Conservation (phyloP, 1,139 yeast species). For the Lodderomyces margitis region DNA sequence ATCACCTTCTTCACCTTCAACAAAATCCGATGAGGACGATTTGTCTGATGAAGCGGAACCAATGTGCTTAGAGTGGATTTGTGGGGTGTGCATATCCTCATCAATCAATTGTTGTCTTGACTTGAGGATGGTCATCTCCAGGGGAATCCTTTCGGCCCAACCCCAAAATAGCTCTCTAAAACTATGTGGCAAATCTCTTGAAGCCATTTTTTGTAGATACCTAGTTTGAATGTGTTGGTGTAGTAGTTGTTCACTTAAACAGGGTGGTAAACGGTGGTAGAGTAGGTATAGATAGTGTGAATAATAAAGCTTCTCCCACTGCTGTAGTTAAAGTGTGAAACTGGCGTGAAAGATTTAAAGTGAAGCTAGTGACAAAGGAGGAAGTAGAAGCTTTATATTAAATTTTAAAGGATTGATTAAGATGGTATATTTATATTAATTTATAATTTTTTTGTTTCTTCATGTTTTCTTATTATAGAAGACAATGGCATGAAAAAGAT, state of each 20-base stretch:
- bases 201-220: slow-evolving; percentile 32
- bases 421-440: slow-evolving; percentile 1
- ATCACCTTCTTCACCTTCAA: slow-evolving; percentile 15
- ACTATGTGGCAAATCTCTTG: slow-evolving; percentile 52
- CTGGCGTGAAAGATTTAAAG: no score
- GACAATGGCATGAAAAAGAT: no score
- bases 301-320: no score
- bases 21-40: background rate
- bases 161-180: slow-evolving; percentile 35
- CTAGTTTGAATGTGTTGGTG: background rate
- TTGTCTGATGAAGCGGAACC: background rate
- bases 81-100: slow-evolving; percentile 21
- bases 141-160: slow-evolving; percentile 29
- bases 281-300: no score
- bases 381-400: no score
- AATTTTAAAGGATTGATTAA: no score
- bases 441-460: no score
- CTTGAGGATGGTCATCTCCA: slow-evolving; percentile 25
- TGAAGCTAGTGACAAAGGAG: no score
- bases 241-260: no score
- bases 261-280: no score
- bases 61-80: background rate
- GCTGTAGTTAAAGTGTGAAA: no score
- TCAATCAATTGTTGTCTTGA: slow-evolving; percentile 24
- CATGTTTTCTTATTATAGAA: no score